phyloP scores from a whole-genome alignment of 352 stramenopile genomes.

The Globisporangium okanoganense region DNA sequence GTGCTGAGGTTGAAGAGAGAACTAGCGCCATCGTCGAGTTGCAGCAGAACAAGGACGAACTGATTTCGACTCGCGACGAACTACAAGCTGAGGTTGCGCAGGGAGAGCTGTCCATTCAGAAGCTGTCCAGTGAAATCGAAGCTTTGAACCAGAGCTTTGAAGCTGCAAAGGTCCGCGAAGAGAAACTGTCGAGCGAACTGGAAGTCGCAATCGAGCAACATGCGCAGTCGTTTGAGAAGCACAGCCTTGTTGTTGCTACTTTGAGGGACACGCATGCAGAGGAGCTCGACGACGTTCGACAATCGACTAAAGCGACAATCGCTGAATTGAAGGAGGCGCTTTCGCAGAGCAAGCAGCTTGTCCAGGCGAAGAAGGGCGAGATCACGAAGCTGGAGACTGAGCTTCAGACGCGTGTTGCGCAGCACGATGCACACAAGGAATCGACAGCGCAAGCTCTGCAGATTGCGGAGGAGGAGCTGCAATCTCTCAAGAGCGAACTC shows the following conservation, averaged over 20 bases:
- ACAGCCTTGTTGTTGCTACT: constrained; percentile 9
- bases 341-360: neutral
- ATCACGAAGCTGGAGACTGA: constrained; percentile 12
- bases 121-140: neutral
- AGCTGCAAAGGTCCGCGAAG: neutral
- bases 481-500: constrained; percentile 5
- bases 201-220: neutral
- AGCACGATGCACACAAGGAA: neutral
- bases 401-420: neutral
- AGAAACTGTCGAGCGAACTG: constrained; percentile 1
- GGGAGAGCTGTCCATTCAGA: neutral
- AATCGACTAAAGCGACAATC: neutral
- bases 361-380: neutral
- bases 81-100: neutral
- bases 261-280: neutral
- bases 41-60: neutral
- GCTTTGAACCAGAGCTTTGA: neutral
- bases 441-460: neutral
- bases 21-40: neutral
- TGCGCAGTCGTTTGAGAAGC: neutral
- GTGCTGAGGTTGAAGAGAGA: constrained; percentile 1
- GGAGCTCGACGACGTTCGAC: constrained; percentile 16
- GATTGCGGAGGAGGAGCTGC: constrained; percentile 2
- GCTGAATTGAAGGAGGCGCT: neutral
- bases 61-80: neutral